Conservation (phyloP, 164 flowering plant species). For the Chimonanthus praecox region DNA sequence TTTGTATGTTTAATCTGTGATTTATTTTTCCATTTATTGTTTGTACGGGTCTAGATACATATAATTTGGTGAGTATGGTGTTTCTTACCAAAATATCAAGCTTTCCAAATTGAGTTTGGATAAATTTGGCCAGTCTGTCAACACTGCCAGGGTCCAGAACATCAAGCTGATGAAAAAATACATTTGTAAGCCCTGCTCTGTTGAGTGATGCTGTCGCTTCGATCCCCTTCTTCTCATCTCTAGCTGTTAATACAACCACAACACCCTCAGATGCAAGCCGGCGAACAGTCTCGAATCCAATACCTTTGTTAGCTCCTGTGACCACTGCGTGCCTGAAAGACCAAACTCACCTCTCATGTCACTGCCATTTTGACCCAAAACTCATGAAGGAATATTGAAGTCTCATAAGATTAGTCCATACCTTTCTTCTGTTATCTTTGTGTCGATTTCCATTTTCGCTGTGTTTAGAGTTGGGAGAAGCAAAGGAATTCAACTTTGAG, state of each 20-base stretch:
- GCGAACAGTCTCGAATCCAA: background rate
- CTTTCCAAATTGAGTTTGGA: slow-evolving; percentile 34
- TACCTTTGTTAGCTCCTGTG: background rate
- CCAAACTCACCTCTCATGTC: too few relatives aligned
- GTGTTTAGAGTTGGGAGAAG: too few relatives aligned
- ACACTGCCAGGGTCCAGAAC: slow-evolving; percentile 42
- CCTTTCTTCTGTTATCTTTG: too few relatives aligned
- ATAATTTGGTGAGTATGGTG: background rate
- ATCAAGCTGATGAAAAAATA: slow-evolving; percentile 60
- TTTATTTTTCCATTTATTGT: too few relatives aligned
- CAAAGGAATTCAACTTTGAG: too few relatives aligned
- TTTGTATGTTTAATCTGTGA: too few relatives aligned
- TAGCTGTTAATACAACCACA: background rate
- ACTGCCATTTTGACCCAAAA: too few relatives aligned
- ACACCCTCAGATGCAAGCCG: background rate
- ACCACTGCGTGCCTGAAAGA: background rate
- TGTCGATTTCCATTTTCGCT: too few relatives aligned
- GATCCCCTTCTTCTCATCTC: background rate
- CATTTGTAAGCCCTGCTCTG: slow-evolving; percentile 9
- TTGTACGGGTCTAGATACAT: background rate
- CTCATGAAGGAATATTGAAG: too few relatives aligned
- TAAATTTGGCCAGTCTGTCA: slow-evolving; percentile 35
- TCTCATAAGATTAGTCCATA: too few relatives aligned
- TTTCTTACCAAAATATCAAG: slow-evolving; percentile 59
- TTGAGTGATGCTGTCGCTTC: background rate